A percentile compares a stretch with the other conserved stretches of the same genome.
phyloP scores from a whole-genome alignment of 2,329 filamentous ascomycete genomes.

The Curvularia lunata region DNA sequence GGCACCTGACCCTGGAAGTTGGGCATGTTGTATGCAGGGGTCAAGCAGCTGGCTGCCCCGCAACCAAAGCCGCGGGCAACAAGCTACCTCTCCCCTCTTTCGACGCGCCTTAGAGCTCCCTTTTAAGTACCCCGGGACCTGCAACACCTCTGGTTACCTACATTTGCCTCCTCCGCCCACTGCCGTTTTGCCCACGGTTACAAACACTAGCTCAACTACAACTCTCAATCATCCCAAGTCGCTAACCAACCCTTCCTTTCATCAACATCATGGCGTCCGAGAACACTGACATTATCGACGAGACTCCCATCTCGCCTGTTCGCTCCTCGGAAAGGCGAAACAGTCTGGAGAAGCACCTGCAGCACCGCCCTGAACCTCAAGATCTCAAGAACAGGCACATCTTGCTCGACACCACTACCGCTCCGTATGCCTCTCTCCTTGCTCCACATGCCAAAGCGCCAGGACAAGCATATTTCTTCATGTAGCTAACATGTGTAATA shows the following conservation, averaged over 20 bases:
- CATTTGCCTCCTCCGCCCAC: conserved; percentile 9
- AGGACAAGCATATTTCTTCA: background rate
- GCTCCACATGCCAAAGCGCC: background rate
- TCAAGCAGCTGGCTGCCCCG: conserved; percentile 27
- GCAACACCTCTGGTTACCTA: conserved; percentile 3
- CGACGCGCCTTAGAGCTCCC: conserved; percentile 17
- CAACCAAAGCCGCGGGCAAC: conserved; percentile 25
- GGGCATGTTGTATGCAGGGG: conserved; percentile 26
- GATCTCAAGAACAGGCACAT: conserved; percentile 74
- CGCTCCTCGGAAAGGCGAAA: conserved; percentile 66
- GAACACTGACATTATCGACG: conserved; percentile 40
- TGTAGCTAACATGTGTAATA: conserved; percentile 35
- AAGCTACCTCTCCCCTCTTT: conserved; percentile 17
- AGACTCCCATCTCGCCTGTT: conserved; percentile 51
- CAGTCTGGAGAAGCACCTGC: conserved; percentile 56
- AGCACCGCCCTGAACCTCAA: conserved; percentile 58
- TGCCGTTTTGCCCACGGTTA: conserved; percentile 3
- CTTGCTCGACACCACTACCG: conserved; percentile 69
- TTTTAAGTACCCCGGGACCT: conserved; percentile 18
- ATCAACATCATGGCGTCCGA: conserved; percentile 36
- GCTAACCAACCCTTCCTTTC: conserved; percentile 15
- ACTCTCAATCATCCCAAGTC: conserved; percentile 1
- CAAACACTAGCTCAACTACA: background rate
- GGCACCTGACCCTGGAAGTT: conserved; percentile 24
- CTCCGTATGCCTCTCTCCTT: conserved; percentile 60